Conservation (phyloP, 345 rosid genomes). For the Salix caprea region DNA sequence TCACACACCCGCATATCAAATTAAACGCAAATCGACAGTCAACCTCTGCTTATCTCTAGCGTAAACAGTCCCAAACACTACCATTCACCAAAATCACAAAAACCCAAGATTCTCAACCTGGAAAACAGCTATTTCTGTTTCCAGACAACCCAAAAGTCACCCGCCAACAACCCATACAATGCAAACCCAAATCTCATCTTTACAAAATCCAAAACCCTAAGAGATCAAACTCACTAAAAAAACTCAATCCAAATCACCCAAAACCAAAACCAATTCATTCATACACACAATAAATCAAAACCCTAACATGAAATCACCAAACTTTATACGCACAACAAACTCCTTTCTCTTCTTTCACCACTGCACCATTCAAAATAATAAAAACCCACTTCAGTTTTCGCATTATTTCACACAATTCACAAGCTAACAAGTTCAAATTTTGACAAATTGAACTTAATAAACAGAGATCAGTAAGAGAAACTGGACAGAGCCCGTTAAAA, state of each 20-base stretch:
- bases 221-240: conserved; percentile 38
- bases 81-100: conserved; percentile 7
- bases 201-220: conserved; percentile 57
- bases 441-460: conserved; percentile 36
- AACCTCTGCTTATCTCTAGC: conserved; percentile 14
- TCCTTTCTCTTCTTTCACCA: conserved; percentile 24
- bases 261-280: conserved; percentile 19
- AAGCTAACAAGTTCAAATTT: conserved; percentile 30
- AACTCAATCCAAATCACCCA: conserved; percentile 24
- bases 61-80: neutral
- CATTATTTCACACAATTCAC: conserved; percentile 30
- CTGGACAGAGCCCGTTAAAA: conserved; percentile 33
- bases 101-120: neutral
- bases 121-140: conserved; percentile 22
- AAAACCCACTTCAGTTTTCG: conserved; percentile 9
- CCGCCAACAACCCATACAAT: conserved; percentile 38
- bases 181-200: conserved; percentile 63
- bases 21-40: conserved; percentile 12
- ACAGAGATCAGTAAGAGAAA: conserved; percentile 48
- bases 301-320: conserved; percentile 53
- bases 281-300: conserved; percentile 36
- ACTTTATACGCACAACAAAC: conserved; percentile 8
- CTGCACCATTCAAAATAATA: conserved; percentile 35
- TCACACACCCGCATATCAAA: conserved; percentile 26
- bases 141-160: conserved; percentile 27